Evolutionary conservation across 75 land plant species (phyloP).

Genomic region (Sequoiadendron giganteum): DNA sequence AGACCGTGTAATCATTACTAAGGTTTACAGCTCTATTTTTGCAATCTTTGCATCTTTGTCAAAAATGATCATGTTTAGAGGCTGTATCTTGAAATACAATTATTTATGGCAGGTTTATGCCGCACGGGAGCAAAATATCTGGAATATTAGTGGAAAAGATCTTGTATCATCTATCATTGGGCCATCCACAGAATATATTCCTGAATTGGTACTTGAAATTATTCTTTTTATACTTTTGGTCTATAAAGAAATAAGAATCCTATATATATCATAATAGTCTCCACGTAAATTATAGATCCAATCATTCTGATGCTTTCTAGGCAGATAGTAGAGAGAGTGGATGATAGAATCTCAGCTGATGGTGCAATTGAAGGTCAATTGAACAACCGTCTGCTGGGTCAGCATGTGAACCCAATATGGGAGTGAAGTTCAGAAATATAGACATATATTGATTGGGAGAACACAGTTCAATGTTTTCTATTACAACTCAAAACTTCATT

Average conservation of each 20-base stretch:
- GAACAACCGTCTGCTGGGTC: background rate
- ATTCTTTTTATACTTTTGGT: background rate
- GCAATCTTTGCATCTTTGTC: background rate
- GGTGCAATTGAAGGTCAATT: background rate
- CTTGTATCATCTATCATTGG: constrained; percentile 42
- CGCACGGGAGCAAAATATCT: constrained; percentile 41
- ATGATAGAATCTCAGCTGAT: background rate
- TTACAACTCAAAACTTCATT: background rate
- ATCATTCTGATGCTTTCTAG: background rate
- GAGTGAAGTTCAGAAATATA: background rate
- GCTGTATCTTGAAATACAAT: background rate
- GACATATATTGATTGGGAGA: background rate
- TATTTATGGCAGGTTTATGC: constrained; percentile 49
- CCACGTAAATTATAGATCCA: background rate
- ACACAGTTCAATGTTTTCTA: background rate
- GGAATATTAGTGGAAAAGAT: constrained; percentile 47
- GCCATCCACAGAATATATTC: constrained; percentile 52
- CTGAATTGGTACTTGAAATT: constrained; percentile 37
- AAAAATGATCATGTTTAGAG: background rate
- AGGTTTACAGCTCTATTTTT: constrained; percentile 25
- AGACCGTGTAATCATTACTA: constrained; percentile 60
- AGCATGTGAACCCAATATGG: background rate
- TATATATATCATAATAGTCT: background rate
- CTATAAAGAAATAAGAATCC: background rate
- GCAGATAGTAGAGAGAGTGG: background rate